Percentiles rank a stretch among this genome's conserved stretches.
Evolutionary conservation across 2,329 filamentous ascomycete genomes (phyloP).

Genomic region (Hypoxylon sp.): DNA sequence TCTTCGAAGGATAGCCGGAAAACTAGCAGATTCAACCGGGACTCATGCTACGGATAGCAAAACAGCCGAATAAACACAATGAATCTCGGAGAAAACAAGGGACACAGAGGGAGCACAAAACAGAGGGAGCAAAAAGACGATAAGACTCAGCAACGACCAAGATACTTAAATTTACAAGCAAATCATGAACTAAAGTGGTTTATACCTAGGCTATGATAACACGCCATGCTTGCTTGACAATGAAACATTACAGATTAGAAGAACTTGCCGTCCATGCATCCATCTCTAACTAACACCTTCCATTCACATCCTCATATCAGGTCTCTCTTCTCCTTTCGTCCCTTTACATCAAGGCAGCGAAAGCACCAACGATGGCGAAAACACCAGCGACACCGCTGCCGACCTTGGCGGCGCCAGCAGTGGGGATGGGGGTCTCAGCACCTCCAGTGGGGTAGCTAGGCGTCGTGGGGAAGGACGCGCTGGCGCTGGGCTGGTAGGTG

Average conservation of each 20-base stretch:
- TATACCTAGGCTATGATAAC: conserved; percentile 32
- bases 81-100: no score
- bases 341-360: conserved; percentile 38
- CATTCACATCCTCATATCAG: no score
- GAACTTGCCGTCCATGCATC: conserved; percentile 10
- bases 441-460: conserved; percentile 27
- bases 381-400: conserved; percentile 39
- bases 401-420: conserved; percentile 41
- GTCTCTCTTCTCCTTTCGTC: no score
- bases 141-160: conserved; percentile 28
- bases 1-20: no score
- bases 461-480: conserved; percentile 15
- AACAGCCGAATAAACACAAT: no score
- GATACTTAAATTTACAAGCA: conserved; percentile 32
- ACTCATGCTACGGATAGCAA: no score
- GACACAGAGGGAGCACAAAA: no score
- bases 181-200: conserved; percentile 38
- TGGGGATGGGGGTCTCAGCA: conserved; percentile 32
- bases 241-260: conserved; percentile 40
- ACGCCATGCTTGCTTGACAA: conserved; percentile 27
- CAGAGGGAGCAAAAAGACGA: no score
- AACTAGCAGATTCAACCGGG: no score
- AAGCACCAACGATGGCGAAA: conserved; percentile 38
- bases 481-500: conserved; percentile 24
- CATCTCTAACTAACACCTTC: no score